phyloP scores from a whole-genome alignment of 192 early-diverging fungal genomes.

The Rhizoclosmatium sp. region DNA sequence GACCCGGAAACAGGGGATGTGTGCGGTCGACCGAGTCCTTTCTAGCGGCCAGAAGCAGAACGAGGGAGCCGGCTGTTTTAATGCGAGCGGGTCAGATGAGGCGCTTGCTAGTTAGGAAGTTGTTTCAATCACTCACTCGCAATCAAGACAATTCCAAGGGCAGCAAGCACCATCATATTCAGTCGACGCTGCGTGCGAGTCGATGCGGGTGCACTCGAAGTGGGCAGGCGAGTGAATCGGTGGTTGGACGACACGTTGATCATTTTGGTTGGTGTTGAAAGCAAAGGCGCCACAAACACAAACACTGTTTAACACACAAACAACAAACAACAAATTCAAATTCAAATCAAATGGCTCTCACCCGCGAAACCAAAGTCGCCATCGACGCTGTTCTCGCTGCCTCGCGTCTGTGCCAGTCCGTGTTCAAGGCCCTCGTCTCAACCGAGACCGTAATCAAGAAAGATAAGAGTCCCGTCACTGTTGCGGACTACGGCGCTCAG shows the following conservation, averaged over 20 bases:
- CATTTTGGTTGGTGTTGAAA: background rate
- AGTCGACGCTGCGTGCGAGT: conserved; percentile 21
- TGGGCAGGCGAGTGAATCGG: conserved; percentile 7
- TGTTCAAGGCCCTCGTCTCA: conserved; percentile 84
- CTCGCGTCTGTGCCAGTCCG: conserved; percentile 83
- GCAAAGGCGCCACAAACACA: background rate
- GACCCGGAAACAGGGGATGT: background rate
- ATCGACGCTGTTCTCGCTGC: conserved; percentile 90
- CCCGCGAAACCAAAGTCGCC: conserved; percentile 62
- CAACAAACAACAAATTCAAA: no score
- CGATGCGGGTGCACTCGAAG: background rate
- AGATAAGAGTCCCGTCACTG: conserved; percentile 96
- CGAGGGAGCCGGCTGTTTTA: background rate
- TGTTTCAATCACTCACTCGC: background rate
- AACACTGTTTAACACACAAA: no score
- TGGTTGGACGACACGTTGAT: background rate
- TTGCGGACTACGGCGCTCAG: conserved; percentile 96
- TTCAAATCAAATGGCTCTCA: background rate
- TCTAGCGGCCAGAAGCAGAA: conserved; percentile 10
- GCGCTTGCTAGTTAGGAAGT: no score
- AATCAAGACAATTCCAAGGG: conserved; percentile 5
- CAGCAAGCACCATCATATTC: conserved; percentile 14
- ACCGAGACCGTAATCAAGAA: conserved; percentile 87
- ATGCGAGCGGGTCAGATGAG: no score
- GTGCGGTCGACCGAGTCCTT: conserved; percentile 10